Evolutionary conservation across 139 green algal species (phyloP).

Genomic region (Haematococcus lacustris): DNA sequence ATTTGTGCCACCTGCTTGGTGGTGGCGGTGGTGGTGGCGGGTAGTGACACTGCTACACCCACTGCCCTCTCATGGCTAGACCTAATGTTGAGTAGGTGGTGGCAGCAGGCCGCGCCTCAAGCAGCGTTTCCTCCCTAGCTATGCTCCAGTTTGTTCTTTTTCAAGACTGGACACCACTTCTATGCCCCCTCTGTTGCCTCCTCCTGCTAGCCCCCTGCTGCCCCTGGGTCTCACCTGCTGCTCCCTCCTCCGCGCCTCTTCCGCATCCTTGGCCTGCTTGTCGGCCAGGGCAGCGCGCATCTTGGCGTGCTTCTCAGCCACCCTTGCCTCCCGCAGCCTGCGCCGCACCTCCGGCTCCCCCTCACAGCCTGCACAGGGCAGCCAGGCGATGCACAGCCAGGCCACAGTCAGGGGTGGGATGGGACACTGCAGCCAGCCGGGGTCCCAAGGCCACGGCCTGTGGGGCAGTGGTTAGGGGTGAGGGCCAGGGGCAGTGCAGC

Average conservation of each 20-base stretch:
- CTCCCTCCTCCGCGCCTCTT: constrained; percentile 36
- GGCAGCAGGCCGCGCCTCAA: no score
- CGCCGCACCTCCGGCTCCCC: constrained; percentile 27
- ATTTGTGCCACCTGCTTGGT: no score
- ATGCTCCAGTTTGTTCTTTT: no score
- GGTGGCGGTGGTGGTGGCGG: no score
- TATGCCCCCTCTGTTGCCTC: no score
- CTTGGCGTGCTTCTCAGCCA: constrained; percentile 42
- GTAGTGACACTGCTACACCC: no score
- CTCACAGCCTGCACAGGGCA: constrained; percentile 16
- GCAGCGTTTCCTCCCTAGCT: no score
- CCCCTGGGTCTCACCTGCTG: no score
- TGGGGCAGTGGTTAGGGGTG: not conserved
- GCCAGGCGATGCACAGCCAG: not conserved
- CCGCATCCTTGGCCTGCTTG: constrained; percentile 42
- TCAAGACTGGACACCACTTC: no score
- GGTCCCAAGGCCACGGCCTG: not conserved
- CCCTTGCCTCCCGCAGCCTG: constrained; percentile 21
- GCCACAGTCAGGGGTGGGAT: not conserved
- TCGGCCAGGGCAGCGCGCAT: constrained; percentile 40
- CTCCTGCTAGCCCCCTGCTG: no score
- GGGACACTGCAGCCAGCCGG: not conserved
- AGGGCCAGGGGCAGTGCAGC: not conserved
- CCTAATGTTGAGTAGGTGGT: no score
- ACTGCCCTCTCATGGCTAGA: no score